A percentile compares a stretch with the other conserved stretches of the same genome.
Evolutionary conservation across 768 basidiomycete species (phyloP).

Genomic region (Guyanaporus albipodus): DNA sequence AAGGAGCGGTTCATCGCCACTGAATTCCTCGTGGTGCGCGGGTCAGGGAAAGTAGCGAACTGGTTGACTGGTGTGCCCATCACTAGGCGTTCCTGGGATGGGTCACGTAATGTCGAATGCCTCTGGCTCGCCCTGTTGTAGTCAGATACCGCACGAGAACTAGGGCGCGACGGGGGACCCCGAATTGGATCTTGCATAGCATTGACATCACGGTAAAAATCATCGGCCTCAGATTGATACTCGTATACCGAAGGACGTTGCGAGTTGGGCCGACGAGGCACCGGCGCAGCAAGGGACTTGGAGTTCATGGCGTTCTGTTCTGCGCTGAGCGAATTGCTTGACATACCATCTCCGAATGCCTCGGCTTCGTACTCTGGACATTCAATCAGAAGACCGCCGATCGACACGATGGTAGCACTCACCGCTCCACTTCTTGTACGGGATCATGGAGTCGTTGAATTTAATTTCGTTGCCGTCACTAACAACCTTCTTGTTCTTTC

Average conservation of each 20-base stretch:
- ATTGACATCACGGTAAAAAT: slow-evolving; percentile 60
- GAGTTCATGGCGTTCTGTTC: slow-evolving; percentile 26
- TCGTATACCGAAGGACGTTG: slow-evolving; percentile 44
- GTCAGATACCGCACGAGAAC: slow-evolving; percentile 30
- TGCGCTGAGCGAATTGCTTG: slow-evolving; percentile 44
- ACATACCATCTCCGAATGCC: slow-evolving; percentile 46
- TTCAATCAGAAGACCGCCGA: slow-evolving; percentile 10
- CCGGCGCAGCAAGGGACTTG: slow-evolving; percentile 31
- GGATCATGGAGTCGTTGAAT: slow-evolving; percentile 75
- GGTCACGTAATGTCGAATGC: slow-evolving; percentile 24
- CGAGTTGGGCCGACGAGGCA: slow-evolving; percentile 35
- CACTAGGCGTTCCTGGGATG: slow-evolving; percentile 37
- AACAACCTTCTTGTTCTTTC: slow-evolving; percentile 60
- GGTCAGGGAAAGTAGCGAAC: slow-evolving; percentile 37
- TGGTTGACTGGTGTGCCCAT: slow-evolving; percentile 35
- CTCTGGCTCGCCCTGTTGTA: slow-evolving; percentile 28
- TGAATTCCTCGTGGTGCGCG: slow-evolving; percentile 46
- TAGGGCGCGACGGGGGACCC: slow-evolving; percentile 25
- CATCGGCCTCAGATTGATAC: slow-evolving; percentile 43
- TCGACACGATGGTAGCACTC: slow-evolving; percentile 20
- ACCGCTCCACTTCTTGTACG: slow-evolving; percentile 70
- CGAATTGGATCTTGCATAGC: slow-evolving; percentile 34
- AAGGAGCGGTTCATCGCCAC: slow-evolving; percentile 37
- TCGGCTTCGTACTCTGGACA: slow-evolving; percentile 60
- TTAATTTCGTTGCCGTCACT: slow-evolving; percentile 55